phyloP scores from a whole-genome alignment of 2,329 filamentous ascomycete genomes.

The Drechslera avenae region DNA sequence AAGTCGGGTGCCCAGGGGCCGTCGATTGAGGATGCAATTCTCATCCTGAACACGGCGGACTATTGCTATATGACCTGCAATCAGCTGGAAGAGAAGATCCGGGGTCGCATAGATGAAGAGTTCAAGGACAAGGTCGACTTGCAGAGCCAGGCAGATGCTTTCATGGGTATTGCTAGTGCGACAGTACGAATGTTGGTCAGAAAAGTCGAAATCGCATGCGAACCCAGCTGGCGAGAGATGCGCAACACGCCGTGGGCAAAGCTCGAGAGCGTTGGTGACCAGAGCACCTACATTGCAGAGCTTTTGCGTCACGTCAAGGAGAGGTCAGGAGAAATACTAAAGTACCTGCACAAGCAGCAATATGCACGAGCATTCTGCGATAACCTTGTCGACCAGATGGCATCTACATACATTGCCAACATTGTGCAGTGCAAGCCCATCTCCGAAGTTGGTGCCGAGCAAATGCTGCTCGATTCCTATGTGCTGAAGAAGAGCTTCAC shows the following conservation, averaged over 20 bases:
- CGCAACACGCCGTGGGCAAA: conserved; percentile 93
- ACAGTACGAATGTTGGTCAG: conserved; percentile 83
- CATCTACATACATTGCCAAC: conserved; percentile 77
- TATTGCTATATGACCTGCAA: conserved; percentile 95
- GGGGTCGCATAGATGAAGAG: conserved; percentile 82
- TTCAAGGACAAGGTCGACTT: conserved; percentile 77
- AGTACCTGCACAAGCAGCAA: conserved; percentile 82
- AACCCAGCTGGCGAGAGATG: conserved; percentile 95
- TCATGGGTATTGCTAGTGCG: conserved; percentile 91
- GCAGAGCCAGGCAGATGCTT: conserved; percentile 90
- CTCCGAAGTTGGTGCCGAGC: conserved; percentile 91
- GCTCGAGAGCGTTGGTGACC: conserved; percentile 90
- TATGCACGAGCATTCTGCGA: conserved; percentile 95
- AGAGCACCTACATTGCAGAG: conserved; percentile 88
- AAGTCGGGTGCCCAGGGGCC: conserved; percentile 60
- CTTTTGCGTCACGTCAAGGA: conserved; percentile 74
- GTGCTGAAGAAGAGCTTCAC: conserved; percentile 80
- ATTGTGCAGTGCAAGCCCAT: conserved; percentile 90
- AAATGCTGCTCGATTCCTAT: conserved; percentile 97
- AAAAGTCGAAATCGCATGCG: conserved; percentile 79
- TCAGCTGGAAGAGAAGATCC: conserved; percentile 93
- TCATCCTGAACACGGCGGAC: conserved; percentile 94
- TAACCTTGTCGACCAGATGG: conserved; percentile 88
- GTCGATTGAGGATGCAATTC: conserved; percentile 75
- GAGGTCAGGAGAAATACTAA: conserved; percentile 75